Evolutionary conservation across 164 flowering plant species (phyloP), one percentile per base, ranked within the genome.

Genomic region (Annona squamosa): DNA sequence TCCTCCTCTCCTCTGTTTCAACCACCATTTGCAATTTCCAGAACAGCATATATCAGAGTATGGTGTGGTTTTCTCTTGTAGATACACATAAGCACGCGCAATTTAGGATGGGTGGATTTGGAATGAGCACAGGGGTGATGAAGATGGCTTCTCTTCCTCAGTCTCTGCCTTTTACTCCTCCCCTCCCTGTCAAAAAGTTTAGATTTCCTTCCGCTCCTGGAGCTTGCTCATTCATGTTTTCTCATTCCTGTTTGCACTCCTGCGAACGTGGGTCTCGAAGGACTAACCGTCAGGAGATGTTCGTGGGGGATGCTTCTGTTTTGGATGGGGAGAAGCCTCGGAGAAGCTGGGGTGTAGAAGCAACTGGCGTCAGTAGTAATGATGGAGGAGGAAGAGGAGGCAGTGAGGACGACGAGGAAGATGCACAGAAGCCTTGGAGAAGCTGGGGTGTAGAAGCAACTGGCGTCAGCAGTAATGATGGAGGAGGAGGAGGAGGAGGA

Each of bases 61-160:
- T 26, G 37, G 37, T 26, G 37, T 26, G 37, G 37, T 26, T 26
- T 26, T 26, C 37, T 26, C 37, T 26, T 0, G 37, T 26, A 26
- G 37, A 26, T 26, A 26, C 37, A 26, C 37, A 26, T 26, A 26
- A 26, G 37, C 37, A 0, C 37, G 1, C 37, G 37, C 37, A 26
- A 26, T 26, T 26, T 26, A 26, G 37, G 37, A 10, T 52, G 59
- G 9, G 59, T 9, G 59, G 59, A 52, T 52, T 52, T 16, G 13
- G 3, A 16, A 9, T 52, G 59, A 52, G 13, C 59, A 52, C 59
- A 52, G 37, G 37, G 37, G 37, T 0, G 37, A 26, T 26, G 37
- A 62, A 2, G 44, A 84, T 88, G 92, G 85, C 88, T 4, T 88
- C 87, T n/a, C 73, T 87, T 43, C 37, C 37, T 26, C 77, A 86